phyloP scores from a whole-genome alignment of 140 eudicot genomes.

The Anethum foeniculum region DNA sequence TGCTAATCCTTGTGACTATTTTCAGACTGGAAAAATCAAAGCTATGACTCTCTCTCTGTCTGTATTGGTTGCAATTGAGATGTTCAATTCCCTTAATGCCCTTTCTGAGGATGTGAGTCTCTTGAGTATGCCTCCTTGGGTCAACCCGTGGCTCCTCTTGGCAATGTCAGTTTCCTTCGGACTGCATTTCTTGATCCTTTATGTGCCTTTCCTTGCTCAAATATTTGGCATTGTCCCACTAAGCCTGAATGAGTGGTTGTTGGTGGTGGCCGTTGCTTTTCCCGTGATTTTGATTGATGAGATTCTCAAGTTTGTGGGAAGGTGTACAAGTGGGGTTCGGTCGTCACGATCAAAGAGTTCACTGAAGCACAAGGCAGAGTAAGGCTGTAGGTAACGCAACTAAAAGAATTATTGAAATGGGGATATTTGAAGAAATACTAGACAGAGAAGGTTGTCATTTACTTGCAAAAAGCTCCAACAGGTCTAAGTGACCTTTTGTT shows the following conservation, averaged over 20 bases:
- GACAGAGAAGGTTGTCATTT: conserved; percentile 5
- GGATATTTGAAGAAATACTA: no score
- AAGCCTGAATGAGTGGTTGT: conserved; percentile 75
- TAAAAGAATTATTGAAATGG: no score
- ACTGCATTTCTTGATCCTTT: conserved; percentile 76
- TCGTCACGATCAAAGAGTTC: conserved; percentile 12
- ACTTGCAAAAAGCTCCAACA: conserved; percentile 9
- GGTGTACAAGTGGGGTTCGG: conserved; percentile 43
- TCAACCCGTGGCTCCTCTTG: conserved; percentile 74
- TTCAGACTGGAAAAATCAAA: conserved; percentile 62
- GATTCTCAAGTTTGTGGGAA: conserved; percentile 63
- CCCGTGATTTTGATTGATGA: conserved; percentile 80
- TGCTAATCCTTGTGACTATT: conserved; percentile 75
- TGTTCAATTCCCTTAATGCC: conserved; percentile 90
- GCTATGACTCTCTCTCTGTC: conserved; percentile 84
- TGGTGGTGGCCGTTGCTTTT: conserved; percentile 69
- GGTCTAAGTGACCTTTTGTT: conserved; percentile 8
- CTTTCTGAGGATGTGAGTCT: conserved; percentile 88
- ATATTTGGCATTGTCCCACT: conserved; percentile 77
- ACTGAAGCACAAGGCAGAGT: conserved; percentile 63
- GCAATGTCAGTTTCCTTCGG: conserved; percentile 93
- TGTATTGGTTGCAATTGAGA: conserved; percentile 76
- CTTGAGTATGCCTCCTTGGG: conserved; percentile 91
- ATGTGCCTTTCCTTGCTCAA: conserved; percentile 84
- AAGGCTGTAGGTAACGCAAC: conserved; percentile 13